Conservation (phyloP, 148 eudicot genomes). For the Selenicereus undatus region DNA sequence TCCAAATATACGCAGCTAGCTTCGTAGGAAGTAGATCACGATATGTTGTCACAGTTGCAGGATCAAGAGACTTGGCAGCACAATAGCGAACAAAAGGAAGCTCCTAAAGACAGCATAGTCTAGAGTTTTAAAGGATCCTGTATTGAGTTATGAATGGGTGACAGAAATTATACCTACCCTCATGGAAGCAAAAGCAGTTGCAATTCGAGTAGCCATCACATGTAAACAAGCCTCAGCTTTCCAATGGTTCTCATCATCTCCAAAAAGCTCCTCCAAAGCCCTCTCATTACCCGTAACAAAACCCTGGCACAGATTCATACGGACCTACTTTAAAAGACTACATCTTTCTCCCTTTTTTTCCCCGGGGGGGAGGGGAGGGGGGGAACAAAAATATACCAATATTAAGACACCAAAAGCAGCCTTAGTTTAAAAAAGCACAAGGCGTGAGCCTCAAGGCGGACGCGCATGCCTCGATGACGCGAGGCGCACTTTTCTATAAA, state of each 20-base stretch:
- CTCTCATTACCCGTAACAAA: constrained; percentile 84
- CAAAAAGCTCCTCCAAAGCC: constrained; percentile 85
- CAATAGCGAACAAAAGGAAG: constrained; percentile 92
- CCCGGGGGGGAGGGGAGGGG: no score
- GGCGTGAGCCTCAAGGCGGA: no score
- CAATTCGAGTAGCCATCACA: constrained; percentile 75
- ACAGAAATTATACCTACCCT: constrained; percentile 43
- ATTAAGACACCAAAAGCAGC: no score
- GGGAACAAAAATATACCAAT: no score
- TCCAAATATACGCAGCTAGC: constrained; percentile 93
- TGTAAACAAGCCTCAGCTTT: constrained; percentile 68
- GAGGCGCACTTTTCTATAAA: no score
- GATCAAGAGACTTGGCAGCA: constrained; percentile 86
- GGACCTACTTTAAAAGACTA: not conserved
- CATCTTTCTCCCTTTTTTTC: not conserved
- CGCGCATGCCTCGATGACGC: no score
- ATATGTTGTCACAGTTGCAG: constrained; percentile 83
- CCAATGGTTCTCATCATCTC: constrained; percentile 75
- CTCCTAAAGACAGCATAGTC: constrained; percentile 48
- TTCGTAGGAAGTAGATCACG: constrained; percentile 92
- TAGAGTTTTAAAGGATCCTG: constrained; percentile 8
- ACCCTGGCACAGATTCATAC: constrained; percentile 44
- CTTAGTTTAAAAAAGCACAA: no score
- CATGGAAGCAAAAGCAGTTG: constrained; percentile 90
- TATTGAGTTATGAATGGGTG: not conserved